Conservation (phyloP, 2,329 filamentous ascomycete genomes). For the Coniochaeta sp. region DNA sequence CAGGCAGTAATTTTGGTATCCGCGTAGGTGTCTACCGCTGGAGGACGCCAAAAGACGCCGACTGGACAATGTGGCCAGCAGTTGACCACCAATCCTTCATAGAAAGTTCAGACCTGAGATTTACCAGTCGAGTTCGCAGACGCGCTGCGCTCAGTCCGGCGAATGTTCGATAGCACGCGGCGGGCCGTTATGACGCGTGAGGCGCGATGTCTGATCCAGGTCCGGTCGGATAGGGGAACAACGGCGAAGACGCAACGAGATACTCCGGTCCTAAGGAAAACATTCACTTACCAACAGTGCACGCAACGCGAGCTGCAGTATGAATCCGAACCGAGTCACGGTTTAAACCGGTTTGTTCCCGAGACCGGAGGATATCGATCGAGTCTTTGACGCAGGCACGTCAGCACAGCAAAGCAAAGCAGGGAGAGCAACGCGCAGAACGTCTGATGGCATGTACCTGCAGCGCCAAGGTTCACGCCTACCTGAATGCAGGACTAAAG, state of each 20-base stretch:
- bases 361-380: neutral
- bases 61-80: neutral
- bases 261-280: neutral
- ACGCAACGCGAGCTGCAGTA: neutral
- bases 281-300: neutral
- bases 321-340: neutral
- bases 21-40: neutral
- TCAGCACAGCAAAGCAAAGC: neutral
- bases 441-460: neutral
- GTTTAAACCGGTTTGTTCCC: neutral
- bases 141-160: neutral
- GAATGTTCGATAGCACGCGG: neutral
- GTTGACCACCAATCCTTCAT: neutral
- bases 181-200: constrained; percentile 2
- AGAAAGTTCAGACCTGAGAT: neutral
- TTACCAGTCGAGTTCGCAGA: neutral
- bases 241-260: neutral
- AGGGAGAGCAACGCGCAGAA: neutral
- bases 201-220: neutral
- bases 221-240: neutral
- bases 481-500: neutral
- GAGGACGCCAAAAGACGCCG: neutral
- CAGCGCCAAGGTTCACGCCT: neutral
- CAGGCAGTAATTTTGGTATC: neutral
- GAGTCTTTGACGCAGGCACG: neutral